Conservation (phyloP, 129 eudicot species). For the Centella asiatica region DNA sequence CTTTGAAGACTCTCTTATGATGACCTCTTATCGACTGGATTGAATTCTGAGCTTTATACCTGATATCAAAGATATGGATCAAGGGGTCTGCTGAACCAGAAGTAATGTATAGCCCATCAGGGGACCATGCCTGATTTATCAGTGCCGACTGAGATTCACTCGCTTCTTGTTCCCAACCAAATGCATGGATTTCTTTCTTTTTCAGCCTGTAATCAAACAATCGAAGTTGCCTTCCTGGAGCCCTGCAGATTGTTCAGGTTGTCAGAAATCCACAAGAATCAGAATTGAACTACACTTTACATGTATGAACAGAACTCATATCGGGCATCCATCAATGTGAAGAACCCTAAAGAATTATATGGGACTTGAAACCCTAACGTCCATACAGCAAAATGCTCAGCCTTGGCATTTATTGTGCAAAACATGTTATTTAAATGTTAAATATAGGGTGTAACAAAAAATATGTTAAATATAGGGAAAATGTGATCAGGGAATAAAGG, state of each 20-base stretch:
- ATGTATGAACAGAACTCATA: too few relatives aligned
- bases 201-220: conserved; percentile 67
- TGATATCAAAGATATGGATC: conserved; percentile 76
- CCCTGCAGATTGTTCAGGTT: conserved; percentile 35
- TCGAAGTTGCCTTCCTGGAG: conserved; percentile 73
- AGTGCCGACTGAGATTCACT: conserved; percentile 92
- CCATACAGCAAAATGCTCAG: too few relatives aligned
- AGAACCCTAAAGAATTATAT: background rate
- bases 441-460: too few relatives aligned
- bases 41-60: conserved; percentile 63
- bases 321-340: background rate
- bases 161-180: conserved; percentile 94
- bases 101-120: conserved; percentile 70
- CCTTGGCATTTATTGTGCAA: too few relatives aligned
- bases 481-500: background rate
- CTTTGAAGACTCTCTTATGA: conserved; percentile 90
- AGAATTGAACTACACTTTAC: background rate
- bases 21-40: conserved; percentile 78
- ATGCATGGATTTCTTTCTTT: conserved; percentile 65
- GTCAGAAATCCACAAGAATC: background rate
- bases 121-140: conserved; percentile 94
- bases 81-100: conserved; percentile 94
- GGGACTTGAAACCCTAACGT: background rate
- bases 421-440: too few relatives aligned
- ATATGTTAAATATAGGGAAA: background rate